phyloP scores from a whole-genome alignment of 1,139 yeast genomes.

The Hemisphaericaspora xylanilytica region DNA sequence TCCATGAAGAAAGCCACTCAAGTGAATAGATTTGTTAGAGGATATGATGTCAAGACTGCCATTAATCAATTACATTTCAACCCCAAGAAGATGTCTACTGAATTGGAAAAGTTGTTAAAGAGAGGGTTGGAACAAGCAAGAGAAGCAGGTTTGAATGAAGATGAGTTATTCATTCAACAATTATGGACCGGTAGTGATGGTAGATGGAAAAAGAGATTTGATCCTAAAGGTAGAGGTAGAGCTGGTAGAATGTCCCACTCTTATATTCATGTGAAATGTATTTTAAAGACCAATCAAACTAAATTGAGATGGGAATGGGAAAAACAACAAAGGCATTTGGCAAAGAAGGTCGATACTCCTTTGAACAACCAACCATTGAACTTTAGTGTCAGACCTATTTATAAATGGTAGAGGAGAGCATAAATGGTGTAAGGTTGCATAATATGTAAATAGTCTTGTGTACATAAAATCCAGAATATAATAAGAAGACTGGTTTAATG shows the following conservation, averaged over 20 bases:
- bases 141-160: constrained; percentile 55
- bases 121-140: constrained; percentile 71
- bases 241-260: constrained; percentile 75
- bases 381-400: constrained; percentile 41
- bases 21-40: constrained; percentile 72
- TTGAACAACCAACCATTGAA: constrained; percentile 48
- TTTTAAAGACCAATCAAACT: constrained; percentile 67
- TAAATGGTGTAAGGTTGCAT: too few relatives aligned
- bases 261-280: constrained; percentile 76
- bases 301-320: constrained; percentile 62
- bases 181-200: constrained; percentile 96
- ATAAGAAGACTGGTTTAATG: too few relatives aligned
- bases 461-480: background rate
- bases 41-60: constrained; percentile 71
- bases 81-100: constrained; percentile 75
- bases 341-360: constrained; percentile 45
- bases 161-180: constrained; percentile 69
- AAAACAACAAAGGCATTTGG: constrained; percentile 38
- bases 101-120: constrained; percentile 71
- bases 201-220: constrained; percentile 65
- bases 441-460: background rate
- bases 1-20: constrained; percentile 86
- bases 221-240: constrained; percentile 89
- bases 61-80: constrained; percentile 91
- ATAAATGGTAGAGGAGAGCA: constrained; percentile 35